Conservation (phyloP, 75 land plant genomes). For the Cunninghamia lanceolata region DNA sequence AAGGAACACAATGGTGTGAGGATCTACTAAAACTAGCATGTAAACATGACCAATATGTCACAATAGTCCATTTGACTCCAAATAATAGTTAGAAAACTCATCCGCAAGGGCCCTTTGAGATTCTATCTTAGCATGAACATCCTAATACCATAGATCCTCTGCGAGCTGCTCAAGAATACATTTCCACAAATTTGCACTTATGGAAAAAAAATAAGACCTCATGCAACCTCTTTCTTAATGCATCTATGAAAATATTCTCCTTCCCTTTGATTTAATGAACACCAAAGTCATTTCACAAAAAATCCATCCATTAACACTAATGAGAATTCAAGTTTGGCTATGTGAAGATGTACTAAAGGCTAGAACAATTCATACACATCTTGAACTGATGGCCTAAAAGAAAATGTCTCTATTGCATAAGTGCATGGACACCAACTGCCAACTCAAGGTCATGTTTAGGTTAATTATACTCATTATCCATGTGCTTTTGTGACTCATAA, state of each 20-base stretch:
- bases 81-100: no score
- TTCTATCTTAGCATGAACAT: no score
- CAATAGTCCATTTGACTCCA: no score
- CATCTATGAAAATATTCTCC: not conserved
- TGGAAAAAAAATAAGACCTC: no score
- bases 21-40: no score
- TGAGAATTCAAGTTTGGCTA: not conserved
- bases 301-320: not conserved
- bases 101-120: no score
- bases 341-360: not conserved
- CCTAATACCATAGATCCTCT: no score
- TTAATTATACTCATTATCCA: constrained; percentile 6
- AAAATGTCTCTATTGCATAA: constrained; percentile 17
- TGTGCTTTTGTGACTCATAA: constrained; percentile 2
- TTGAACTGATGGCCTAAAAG: not conserved
- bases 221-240: not conserved
- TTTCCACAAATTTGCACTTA: no score
- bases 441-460: constrained; percentile 19
- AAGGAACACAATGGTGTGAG: no score
- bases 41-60: no score
- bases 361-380: not conserved
- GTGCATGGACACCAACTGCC: not conserved
- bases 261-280: not conserved
- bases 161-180: no score
- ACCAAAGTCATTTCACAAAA: not conserved